Conservation (phyloP, 768 basidiomycete species). For the Russula earlei region DNA sequence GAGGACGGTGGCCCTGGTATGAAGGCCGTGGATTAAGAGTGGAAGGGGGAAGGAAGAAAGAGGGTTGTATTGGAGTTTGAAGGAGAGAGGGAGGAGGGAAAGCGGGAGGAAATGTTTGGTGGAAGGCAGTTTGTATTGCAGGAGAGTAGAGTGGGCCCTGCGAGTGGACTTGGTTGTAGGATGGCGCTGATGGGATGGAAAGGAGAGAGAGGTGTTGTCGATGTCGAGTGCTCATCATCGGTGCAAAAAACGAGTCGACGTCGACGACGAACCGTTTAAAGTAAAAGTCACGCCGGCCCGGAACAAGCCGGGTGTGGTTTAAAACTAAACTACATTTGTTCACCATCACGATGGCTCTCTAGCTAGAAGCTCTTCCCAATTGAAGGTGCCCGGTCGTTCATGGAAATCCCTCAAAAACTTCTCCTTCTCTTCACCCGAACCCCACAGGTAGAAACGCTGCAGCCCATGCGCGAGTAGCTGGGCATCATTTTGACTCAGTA, state of each 20-base stretch:
- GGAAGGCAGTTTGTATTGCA: constrained; percentile 49
- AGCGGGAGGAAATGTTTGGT: constrained; percentile 47
- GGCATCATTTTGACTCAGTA: constrained; percentile 73
- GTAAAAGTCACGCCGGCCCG: no score
- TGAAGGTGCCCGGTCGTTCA: constrained; percentile 66
- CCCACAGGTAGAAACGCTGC: constrained; percentile 82
- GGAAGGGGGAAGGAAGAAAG: constrained; percentile 45
- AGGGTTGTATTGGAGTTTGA: constrained; percentile 69
- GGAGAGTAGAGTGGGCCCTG: constrained; percentile 54
- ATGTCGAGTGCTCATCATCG: constrained; percentile 25
- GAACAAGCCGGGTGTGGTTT: no score
- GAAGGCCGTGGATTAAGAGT: constrained; percentile 43
- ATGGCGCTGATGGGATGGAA: constrained; percentile 39
- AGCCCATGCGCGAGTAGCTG: constrained; percentile 71
- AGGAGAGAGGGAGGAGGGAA: constrained; percentile 39
- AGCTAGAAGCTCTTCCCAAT: constrained; percentile 80
- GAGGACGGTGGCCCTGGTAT: constrained; percentile 40
- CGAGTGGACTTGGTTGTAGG: constrained; percentile 48
- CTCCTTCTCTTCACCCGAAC: constrained; percentile 34
- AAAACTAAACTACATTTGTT: no score
- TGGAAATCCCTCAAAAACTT: constrained; percentile 63
- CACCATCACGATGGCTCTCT: no score
- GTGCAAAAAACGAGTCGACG: no score
- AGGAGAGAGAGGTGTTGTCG: constrained; percentile 47
- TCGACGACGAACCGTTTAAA: no score